A percentile compares a stretch with the other conserved stretches of the same genome.
Evolutionary conservation across 1,284 basidiomycete genomes (phyloP).

Genomic region (Ganoderma leucocontextum): DNA sequence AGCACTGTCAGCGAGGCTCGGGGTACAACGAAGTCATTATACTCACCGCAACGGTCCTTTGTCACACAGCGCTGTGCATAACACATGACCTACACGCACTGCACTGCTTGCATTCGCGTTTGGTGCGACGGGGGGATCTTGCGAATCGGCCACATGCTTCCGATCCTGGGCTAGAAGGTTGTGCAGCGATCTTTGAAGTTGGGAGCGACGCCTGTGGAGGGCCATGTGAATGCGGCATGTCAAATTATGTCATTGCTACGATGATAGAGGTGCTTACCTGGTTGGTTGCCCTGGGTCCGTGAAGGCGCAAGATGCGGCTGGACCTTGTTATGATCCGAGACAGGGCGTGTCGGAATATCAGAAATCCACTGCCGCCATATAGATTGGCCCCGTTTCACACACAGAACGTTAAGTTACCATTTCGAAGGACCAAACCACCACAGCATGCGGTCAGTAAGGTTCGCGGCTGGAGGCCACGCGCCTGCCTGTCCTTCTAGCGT

Average conservation of each 20-base stretch:
- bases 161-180: neutral
- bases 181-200: neutral
- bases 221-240: slow-evolving; percentile 10
- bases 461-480: neutral
- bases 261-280: neutral
- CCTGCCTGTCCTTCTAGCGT: slow-evolving; percentile 3
- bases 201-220: slow-evolving; percentile 2
- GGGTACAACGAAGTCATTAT: slow-evolving; percentile 10
- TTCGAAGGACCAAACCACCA: neutral
- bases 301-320: neutral
- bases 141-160: slow-evolving; percentile 1
- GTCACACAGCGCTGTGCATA: slow-evolving; percentile 3
- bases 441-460: slow-evolving; percentile 3
- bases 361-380: neutral
- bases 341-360: neutral
- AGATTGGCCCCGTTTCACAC: neutral
- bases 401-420: neutral
- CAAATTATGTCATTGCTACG: slow-evolving; percentile 5
- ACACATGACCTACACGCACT: neutral
- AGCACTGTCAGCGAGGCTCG: slow-evolving; percentile 18
- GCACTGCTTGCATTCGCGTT: neutral
- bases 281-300: slow-evolving; percentile 8
- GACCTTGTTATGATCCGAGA: neutral
- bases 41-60: slow-evolving; percentile 7
- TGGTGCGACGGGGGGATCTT: neutral